Conservation (phyloP, 1,284 basidiomycete species). For the Phellopilus nigrolimitatus region DNA sequence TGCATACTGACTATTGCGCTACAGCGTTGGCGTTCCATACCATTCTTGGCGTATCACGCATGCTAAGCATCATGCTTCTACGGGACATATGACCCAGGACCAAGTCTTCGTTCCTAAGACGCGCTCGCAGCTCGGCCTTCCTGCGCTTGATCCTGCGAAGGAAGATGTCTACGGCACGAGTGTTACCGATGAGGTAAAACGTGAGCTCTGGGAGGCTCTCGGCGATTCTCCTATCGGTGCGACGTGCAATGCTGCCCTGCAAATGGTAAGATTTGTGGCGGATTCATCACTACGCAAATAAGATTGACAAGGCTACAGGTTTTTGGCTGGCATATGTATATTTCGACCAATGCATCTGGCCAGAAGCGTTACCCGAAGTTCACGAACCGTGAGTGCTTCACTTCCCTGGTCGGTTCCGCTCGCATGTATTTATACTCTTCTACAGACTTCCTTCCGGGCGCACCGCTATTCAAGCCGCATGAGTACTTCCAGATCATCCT, state of each 20-base stretch:
- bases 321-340: conserved; percentile 85
- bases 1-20: conserved; percentile 28
- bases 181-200: conserved; percentile 68
- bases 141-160: conserved; percentile 57
- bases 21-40: conserved; percentile 90
- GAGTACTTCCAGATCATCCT: conserved; percentile 78
- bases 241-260: conserved; percentile 58
- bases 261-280: conserved; percentile 46
- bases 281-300: neutral
- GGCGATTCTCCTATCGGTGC: conserved; percentile 91
- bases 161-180: conserved; percentile 69
- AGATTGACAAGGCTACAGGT: conserved; percentile 39
- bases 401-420: neutral
- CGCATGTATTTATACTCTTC: neutral
- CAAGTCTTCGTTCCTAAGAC: conserved; percentile 96
- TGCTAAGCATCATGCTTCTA: conserved; percentile 94
- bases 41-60: conserved; percentile 98
- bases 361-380: conserved; percentile 79
- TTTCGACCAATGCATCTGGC: conserved; percentile 84
- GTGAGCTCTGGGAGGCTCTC: conserved; percentile 82
- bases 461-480: conserved; percentile 83
- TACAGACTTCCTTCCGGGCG: conserved; percentile 71
- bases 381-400: conserved; percentile 71
- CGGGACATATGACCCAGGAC: conserved; percentile 92
- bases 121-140: conserved; percentile 67